These are phyloP conservation scores for Arabis hirsuta DNA, from an alignment of 345 rosid species.

Conservation along the genomic window DNA sequence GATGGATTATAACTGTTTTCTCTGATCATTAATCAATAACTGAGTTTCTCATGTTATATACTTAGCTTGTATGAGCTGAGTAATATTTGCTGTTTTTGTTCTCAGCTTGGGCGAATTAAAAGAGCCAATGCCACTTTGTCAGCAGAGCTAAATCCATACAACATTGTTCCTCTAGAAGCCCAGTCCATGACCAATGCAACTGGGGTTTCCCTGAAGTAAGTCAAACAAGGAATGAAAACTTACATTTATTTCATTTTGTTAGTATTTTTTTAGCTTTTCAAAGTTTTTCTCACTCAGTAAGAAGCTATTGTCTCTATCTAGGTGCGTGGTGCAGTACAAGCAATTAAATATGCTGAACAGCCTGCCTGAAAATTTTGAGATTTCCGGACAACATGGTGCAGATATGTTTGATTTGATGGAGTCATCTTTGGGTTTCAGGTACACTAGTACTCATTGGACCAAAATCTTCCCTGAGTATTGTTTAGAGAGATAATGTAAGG, in stretches of 20 bases:
- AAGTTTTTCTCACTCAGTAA: constrained; percentile 15
- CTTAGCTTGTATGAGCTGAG: constrained; percentile 24
- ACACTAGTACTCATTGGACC: constrained; percentile 34
- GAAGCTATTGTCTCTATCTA: constrained; percentile 44
- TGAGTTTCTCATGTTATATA: constrained; percentile 27
- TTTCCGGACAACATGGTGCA: constrained; percentile 76
- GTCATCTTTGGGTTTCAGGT: constrained; percentile 98
- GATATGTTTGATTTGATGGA: constrained; percentile 95
- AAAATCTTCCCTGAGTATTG: constrained; percentile 14
- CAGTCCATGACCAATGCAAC: constrained; percentile 85
- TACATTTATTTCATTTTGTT: constrained; percentile 6
- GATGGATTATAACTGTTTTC: constrained; percentile 3
- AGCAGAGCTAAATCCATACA: constrained; percentile 85
- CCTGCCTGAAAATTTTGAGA: constrained; percentile 69
- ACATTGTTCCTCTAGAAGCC: constrained; percentile 90
- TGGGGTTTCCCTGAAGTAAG: constrained; percentile 89
- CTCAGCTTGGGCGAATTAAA: constrained; percentile 75
- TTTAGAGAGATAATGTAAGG: constrained; percentile 82
- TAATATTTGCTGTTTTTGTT: constrained; percentile 38
- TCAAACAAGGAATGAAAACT: constrained; percentile 29
- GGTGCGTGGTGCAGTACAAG: constrained; percentile 88
- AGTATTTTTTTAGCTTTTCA: neutral
- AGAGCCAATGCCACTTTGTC: constrained; percentile 61
- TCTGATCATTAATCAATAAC: neutral
- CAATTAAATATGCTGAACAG: constrained; percentile 77